phyloP scores from a whole-genome alignment of 805 yeast species.

The Zygosaccharomyces kombuchaensis region DNA sequence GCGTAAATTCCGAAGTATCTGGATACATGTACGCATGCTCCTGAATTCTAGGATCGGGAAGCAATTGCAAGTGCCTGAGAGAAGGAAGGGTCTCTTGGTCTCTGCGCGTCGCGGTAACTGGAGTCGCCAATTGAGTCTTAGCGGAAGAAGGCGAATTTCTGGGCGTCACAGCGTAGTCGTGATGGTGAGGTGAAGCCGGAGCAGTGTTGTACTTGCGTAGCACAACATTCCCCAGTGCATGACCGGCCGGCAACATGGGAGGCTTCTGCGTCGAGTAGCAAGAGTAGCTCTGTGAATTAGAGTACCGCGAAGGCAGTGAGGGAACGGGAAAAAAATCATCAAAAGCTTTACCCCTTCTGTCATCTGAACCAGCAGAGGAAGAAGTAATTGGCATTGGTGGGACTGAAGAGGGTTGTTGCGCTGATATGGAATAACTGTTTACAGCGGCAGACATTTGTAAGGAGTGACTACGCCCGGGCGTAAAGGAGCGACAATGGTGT shows the following conservation, averaged over 20 bases:
- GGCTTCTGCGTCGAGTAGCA: conserved; percentile 10
- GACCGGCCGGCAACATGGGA: conserved; percentile 5
- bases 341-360: conserved; percentile 16
- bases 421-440: conserved; percentile 12
- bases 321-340: conserved; percentile 26
- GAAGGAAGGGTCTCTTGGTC: conserved; percentile 27
- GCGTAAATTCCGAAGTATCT: conserved; percentile 33
- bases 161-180: conserved; percentile 20
- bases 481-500: not conserved
- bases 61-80: conserved; percentile 29
- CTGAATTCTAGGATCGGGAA: conserved; percentile 31
- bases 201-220: conserved; percentile 30
- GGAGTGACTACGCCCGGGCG: conserved; percentile 7
- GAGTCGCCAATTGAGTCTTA: conserved; percentile 12
- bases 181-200: conserved; percentile 30
- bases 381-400: conserved; percentile 9
- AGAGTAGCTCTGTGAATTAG: conserved; percentile 7
- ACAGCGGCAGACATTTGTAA: conserved; percentile 14
- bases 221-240: conserved; percentile 1
- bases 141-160: conserved; percentile 23
- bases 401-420: conserved; percentile 5
- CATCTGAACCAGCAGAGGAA: conserved; percentile 17
- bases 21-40: conserved; percentile 33
- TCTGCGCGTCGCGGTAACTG: not conserved
- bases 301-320: conserved; percentile 9